Evolutionary conservation across 2,329 filamentous ascomycete species (phyloP).

Genomic region (Acrodontium crateriforme): DNA sequence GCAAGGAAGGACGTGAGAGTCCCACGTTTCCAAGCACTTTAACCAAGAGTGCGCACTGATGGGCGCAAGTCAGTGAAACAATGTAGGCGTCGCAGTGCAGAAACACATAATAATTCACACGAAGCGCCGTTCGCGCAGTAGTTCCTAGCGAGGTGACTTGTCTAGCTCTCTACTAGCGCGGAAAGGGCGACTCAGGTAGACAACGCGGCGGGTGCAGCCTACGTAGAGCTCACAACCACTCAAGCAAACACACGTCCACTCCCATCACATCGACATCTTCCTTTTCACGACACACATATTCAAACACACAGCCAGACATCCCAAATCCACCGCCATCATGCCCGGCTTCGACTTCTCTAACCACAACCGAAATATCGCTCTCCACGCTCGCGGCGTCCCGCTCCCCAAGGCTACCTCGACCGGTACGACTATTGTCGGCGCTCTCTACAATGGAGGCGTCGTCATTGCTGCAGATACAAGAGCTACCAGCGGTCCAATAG

Average conservation of each 20-base stretch:
- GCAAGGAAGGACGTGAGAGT: too few species aligned
- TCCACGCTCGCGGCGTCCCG: slow-evolving; percentile 86
- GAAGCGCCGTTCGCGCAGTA: too few species aligned
- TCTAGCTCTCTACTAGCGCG: too few species aligned
- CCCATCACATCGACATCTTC: slow-evolving; percentile 1
- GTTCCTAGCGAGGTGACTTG: too few species aligned
- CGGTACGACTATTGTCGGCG: slow-evolving; percentile 96
- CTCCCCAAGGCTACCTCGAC: slow-evolving; percentile 96
- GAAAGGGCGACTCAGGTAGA: too few species aligned
- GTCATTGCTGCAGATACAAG: slow-evolving; percentile 98
- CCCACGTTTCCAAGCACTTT: too few species aligned
- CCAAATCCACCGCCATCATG: slow-evolving; percentile 40
- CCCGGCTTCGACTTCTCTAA: slow-evolving; percentile 98
- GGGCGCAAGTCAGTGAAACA: too few species aligned
- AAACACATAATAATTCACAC: too few species aligned
- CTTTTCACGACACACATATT: slow-evolving; percentile 1
- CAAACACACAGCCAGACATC: slow-evolving; percentile 2
- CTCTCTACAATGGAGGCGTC: slow-evolving; percentile 89
- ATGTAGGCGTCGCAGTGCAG: too few species aligned
- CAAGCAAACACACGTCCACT: background rate
- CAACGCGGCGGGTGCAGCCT: too few species aligned
- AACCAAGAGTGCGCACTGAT: too few species aligned
- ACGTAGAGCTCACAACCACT: too few species aligned
- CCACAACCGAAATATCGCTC: slow-evolving; percentile 95
- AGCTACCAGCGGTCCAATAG: slow-evolving; percentile 93